Percentiles rank a stretch among this genome's conserved stretches.
Conservation (phyloP, 163 green algal genomes). For the Chlorella variabilis region DNA sequence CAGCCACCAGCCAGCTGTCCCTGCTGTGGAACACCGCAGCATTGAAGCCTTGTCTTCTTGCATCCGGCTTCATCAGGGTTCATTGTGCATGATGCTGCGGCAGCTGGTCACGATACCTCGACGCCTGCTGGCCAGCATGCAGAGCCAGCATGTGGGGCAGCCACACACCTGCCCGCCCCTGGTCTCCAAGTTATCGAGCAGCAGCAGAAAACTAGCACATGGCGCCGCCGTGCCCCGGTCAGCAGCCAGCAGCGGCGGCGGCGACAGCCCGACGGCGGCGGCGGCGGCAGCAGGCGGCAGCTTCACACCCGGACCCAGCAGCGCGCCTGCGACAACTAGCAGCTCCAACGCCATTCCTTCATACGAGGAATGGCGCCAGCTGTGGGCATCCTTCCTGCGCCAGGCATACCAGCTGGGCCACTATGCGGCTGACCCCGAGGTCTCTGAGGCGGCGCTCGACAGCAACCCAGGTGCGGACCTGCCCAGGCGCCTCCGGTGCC, state of each 20-base stretch:
- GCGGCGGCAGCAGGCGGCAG: not conserved
- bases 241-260: no score
- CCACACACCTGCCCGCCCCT: no score
- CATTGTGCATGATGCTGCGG: not conserved
- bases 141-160: not conserved
- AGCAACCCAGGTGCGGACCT: not conserved
- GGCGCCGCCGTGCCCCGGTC: no score
- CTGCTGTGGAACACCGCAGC: no score
- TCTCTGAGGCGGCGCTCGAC: not conserved
- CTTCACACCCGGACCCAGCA: no score
- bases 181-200: no score
- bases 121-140: not conserved
- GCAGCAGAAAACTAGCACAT: no score
- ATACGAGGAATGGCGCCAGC: not conserved
- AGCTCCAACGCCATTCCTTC: not conserved
- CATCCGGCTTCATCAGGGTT: not conserved
- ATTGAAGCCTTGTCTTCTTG: no score
- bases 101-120: not conserved
- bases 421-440: slow-evolving; percentile 8
- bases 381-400: not conserved
- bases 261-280: not conserved
- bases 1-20: no score
- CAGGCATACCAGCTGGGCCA: slow-evolving; percentile 17
- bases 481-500: no score
- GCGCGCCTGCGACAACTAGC: not conserved